phyloP scores from a whole-genome alignment of 208 protist genomes.

The Porcisia deanei region DNA sequence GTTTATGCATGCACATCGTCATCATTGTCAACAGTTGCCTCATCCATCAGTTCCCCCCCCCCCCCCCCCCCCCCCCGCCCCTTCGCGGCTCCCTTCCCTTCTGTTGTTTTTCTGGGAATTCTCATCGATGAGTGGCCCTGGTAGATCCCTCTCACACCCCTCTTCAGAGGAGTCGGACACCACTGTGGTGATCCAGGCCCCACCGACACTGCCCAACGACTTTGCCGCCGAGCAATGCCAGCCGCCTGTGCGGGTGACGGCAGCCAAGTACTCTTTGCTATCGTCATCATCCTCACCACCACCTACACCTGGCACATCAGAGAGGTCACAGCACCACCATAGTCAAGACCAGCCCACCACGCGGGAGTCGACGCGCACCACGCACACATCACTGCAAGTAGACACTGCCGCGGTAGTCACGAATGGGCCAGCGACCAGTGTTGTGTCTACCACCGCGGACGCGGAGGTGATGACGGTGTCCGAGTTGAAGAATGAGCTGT shows the following conservation, averaged over 20 bases:
- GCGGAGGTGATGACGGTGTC: slow-evolving; percentile 7
- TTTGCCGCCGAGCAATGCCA: background rate
- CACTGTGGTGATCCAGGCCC: background rate
- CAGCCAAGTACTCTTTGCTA: background rate
- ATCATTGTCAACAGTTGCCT: background rate
- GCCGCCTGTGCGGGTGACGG: background rate
- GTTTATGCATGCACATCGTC: too few relatives aligned
- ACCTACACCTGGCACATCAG: background rate
- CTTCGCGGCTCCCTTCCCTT: background rate
- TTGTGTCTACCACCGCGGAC: background rate
- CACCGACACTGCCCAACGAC: background rate
- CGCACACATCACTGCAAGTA: background rate
- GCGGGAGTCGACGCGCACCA: background rate
- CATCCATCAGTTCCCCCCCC: background rate
- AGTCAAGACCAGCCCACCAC: background rate
- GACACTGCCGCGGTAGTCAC: background rate
- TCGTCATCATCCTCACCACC: background rate
- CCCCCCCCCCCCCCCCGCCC: too few relatives aligned
- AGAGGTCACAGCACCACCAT: background rate
- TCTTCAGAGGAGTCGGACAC: background rate
- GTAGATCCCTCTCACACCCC: background rate
- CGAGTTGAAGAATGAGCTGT: slow-evolving; percentile 20
- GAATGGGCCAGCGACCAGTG: background rate
- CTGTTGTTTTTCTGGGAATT: background rate
- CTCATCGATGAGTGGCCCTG: background rate